Evolutionary conservation across 352 stramenopile species (phyloP), one percentile per base, ranked within the genome.

Genomic region (Pythium utonaiense): DNA sequence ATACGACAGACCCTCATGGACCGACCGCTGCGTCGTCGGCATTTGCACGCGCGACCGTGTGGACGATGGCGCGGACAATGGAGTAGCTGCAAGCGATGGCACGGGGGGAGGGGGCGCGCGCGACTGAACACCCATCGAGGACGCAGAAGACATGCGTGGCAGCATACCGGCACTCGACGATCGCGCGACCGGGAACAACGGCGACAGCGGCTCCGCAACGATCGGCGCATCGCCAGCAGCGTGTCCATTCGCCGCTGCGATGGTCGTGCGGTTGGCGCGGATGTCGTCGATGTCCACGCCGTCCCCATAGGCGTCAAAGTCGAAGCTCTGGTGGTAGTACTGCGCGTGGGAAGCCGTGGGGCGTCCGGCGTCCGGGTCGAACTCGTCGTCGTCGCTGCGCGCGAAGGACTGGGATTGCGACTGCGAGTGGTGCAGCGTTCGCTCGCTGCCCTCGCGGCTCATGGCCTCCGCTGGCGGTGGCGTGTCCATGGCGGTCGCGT

Each of bases 1-100:
- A 54, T 71, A 79, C 42, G 70, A 78, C 67, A 75, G 33, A 16
- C 50, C 67, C 45, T 75, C 70, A 21, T 57, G 60, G 27, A 64
- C 48, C 0, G 62, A 69, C 16, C 42, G 55, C 38, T 38, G 31
- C 52, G 64, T 42, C 28, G 49, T 44, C 22, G 40, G 44, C 33
- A 19, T 47, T 21, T 25, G 19, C 22, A 22, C 22, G 16, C 50
- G 53, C 41, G 48, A 60, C 8, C 53, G 59, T 44, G 53, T 66
- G 36, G 60, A 66, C 66, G 30, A 58, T 10, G 57, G 49, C 36
- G 48, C 48, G 12, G 38, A 28, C 5, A 54, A 56, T 24, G 55
- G 22, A 30, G 24, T 24, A 31, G 55, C 22, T 19, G 58, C 50
- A 22, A 52, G 45, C 8, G 53, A 42, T 17, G 60, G n/a, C 36